Evolutionary conservation across 2,329 filamentous ascomycete genomes (phyloP).

Genomic region (Penicillium sp.): DNA sequence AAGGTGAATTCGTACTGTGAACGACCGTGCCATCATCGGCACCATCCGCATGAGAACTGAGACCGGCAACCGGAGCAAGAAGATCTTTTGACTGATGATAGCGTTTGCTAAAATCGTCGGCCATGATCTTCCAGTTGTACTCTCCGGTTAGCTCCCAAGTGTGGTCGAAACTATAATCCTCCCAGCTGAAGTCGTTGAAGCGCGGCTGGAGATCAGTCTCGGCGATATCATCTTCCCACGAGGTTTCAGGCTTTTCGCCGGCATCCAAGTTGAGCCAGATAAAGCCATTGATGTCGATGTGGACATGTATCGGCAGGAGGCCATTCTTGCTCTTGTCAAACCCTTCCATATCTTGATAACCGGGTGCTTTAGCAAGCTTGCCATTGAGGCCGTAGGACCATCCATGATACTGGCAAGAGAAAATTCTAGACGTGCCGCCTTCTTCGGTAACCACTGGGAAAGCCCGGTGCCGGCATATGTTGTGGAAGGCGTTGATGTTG

Average conservation of each 20-base stretch:
- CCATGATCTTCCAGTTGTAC: conserved; percentile 26
- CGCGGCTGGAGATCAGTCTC: conserved; percentile 15
- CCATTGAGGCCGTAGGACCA: conserved; percentile 27
- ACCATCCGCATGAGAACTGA: conserved; percentile 52
- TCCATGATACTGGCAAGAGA: conserved; percentile 26
- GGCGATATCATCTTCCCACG: conserved; percentile 20
- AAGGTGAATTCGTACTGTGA: conserved; percentile 31
- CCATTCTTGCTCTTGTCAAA: conserved; percentile 27
- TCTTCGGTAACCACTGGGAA: conserved; percentile 25
- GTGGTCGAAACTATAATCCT: conserved; percentile 22
- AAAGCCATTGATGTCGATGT: conserved; percentile 22
- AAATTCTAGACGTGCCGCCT: conserved; percentile 19
- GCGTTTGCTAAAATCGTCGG: conserved; percentile 45
- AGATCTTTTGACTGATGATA: conserved; percentile 49
- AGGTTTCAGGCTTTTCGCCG: conserved; percentile 14
- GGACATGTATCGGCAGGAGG: conserved; percentile 21
- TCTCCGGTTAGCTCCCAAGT: conserved; percentile 17
- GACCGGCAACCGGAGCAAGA: conserved; percentile 38
- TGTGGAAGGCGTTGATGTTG: conserved; percentile 45
- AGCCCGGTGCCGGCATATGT: conserved; percentile 25
- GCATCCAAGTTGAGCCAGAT: conserved; percentile 25
- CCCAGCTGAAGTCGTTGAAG: conserved; percentile 15
- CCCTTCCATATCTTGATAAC: conserved; percentile 22
- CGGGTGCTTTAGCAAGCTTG: conserved; percentile 24
- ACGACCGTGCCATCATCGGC: conserved; percentile 31